phyloP scores from a whole-genome alignment of 768 basidiomycete genomes.

The Pleurotus djamor region DNA sequence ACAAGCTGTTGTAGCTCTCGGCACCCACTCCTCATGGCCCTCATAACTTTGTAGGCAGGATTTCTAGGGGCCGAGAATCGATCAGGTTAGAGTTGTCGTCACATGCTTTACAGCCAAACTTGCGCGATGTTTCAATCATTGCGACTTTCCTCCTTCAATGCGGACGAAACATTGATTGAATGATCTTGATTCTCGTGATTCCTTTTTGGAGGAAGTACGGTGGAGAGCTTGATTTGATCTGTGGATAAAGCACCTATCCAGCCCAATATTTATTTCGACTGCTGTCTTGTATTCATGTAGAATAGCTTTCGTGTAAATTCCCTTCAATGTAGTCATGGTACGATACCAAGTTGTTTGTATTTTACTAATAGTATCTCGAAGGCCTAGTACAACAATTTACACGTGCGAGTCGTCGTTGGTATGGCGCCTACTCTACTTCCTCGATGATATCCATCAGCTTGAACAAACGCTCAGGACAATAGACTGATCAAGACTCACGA shows the following conservation, averaged over 20 bases:
- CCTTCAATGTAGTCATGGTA: neutral
- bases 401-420: too few relatives aligned
- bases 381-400: too few relatives aligned
- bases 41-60: conserved; percentile 24
- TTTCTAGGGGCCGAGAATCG: conserved; percentile 29
- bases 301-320: neutral
- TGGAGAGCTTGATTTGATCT: too few relatives aligned
- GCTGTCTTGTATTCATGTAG: neutral
- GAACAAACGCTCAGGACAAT: too few relatives aligned
- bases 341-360: neutral
- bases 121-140: conserved; percentile 43
- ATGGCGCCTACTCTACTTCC: too few relatives aligned
- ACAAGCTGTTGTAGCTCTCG: conserved; percentile 18
- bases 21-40: conserved; percentile 1
- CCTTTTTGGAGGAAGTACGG: neutral
- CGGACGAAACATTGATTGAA: conserved; percentile 46
- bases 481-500: too few relatives aligned
- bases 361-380: too few relatives aligned
- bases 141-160: conserved; percentile 45
- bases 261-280: neutral
- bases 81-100: conserved; percentile 45
- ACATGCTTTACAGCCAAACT: conserved; percentile 39
- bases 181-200: neutral
- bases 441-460: too few relatives aligned
- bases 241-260: neutral